These are phyloP conservation scores for Emmonsiellopsis sp. DNA, from an alignment of 2,329 filamentous ascomycete species.

Conservation along the genomic window DNA sequence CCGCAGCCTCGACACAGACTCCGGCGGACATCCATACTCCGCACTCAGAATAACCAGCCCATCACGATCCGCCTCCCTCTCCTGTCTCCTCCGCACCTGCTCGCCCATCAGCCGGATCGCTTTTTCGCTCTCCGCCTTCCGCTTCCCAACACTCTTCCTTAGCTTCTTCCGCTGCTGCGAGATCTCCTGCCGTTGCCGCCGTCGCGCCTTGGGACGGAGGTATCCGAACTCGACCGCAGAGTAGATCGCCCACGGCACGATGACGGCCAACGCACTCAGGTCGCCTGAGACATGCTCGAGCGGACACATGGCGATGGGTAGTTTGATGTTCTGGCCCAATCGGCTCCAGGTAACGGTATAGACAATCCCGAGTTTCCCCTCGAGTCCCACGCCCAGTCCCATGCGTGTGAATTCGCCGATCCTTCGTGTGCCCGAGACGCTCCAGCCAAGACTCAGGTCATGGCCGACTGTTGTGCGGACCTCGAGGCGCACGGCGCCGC, in stretches of 20 bases:
- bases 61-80: conserved; percentile 22
- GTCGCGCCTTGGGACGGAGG: conserved; percentile 29
- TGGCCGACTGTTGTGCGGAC: conserved; percentile 18
- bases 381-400: conserved; percentile 30
- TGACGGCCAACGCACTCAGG: conserved; percentile 24
- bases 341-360: conserved; percentile 31
- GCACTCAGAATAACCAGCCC: conserved; percentile 32
- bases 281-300: conserved; percentile 24
- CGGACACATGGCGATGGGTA: conserved; percentile 31
- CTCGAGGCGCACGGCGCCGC: conserved; percentile 26
- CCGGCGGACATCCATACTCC: conserved; percentile 30
- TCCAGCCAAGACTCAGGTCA: conserved; percentile 24
- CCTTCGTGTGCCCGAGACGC: conserved; percentile 25
- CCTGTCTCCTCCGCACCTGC: conserved; percentile 29
- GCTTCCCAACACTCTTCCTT: conserved; percentile 25
- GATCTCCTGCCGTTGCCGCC: conserved; percentile 24
- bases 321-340: conserved; percentile 29
- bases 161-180: conserved; percentile 28
- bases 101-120: conserved; percentile 33
- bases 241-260: conserved; percentile 31
- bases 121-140: conserved; percentile 27
- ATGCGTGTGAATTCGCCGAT: conserved; percentile 30
- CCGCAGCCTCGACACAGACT: conserved; percentile 14
- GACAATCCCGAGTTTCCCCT: conserved; percentile 23
- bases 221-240: conserved; percentile 32